Conservation (phyloP, 192 early-diverging fungal genomes). For the Coemansia sp. region DNA sequence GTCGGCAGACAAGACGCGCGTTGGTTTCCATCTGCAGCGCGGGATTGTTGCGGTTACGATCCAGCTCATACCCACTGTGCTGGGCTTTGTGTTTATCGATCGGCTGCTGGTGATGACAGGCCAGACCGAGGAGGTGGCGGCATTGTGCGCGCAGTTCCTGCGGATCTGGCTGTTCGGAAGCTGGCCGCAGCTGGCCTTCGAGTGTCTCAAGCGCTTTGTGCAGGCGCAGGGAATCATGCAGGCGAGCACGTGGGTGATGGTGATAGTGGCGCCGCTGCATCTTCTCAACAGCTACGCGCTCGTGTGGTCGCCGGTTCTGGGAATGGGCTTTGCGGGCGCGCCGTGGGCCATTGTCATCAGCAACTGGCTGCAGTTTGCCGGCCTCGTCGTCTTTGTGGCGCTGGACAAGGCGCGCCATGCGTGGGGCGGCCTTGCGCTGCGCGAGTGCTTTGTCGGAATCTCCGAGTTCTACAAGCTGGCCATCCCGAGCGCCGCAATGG, state of each 20-base stretch:
- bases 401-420: constrained; percentile 48
- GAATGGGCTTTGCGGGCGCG: constrained; percentile 69
- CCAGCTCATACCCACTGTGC: constrained; percentile 28
- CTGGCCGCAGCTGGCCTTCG: constrained; percentile 76
- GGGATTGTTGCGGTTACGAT: constrained; percentile 45
- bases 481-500: constrained; percentile 81
- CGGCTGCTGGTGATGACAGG: constrained; percentile 65
- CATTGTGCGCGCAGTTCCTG: constrained; percentile 69
- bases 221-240: constrained; percentile 93
- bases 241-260: constrained; percentile 57
- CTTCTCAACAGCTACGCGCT: constrained; percentile 30
- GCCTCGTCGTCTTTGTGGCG: constrained; percentile 58
- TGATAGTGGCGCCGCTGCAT: constrained; percentile 37
- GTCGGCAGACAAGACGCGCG: constrained; percentile 42
- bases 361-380: constrained; percentile 62
- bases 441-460: constrained; percentile 63
- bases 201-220: constrained; percentile 81
- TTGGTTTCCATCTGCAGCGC: constrained; percentile 47
- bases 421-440: constrained; percentile 80
- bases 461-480: constrained; percentile 70
- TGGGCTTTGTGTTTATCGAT: constrained; percentile 50
- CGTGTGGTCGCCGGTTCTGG: constrained; percentile 51
- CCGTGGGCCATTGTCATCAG: constrained; percentile 67
- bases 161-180: constrained; percentile 70
- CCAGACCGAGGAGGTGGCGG: constrained; percentile 74